Evolutionary conservation across 805 yeast genomes (phyloP), one percentile per base, ranked within the genome.

Genomic region (Blastobotrys americana): DNA sequence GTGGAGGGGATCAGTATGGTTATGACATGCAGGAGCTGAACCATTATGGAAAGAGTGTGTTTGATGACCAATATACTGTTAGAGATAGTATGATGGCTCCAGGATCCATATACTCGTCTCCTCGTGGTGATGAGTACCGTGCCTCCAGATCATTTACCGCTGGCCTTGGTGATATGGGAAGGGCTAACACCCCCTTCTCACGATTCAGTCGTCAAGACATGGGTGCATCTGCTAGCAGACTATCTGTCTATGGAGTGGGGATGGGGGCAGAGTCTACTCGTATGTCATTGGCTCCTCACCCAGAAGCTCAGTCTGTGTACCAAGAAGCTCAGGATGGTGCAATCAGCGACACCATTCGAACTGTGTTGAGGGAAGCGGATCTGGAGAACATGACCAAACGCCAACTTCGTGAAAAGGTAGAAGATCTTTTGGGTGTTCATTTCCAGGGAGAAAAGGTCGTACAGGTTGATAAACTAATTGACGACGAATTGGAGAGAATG

Each of bases 341-440:
- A 39, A 53, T 63, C 18, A 49, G 61, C 4, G 52, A 55, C 5
- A 59, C 66, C 5, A 56, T 65, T 22, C 54, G 50, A 31, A 56
- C 54, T 36, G 64, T 65, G 5, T 52, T 65, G 33, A 46, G 41
- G 8, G 56, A 51, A 19, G 57, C 65, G 2, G 66, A 65, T 47
- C 44, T 65, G 36, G 66, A 63, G 16, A 53, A 56, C 15, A 61
- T 60, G 61, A 65, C 68, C n/a, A 53, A 62, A 35, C 45, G 59
- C 9, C 66, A 64, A 48, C 53, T 65, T 16, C 49, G 68, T 5
- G 58, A 55, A 19, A 60, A 58, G 50, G 65, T 65, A 10, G 65
- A 62, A 31, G 68, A 65, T 40, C 44, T 60, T 15, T 52, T 64
- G 34, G 67, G 65, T 17, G 56, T 63, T 5, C 55, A 55, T 44